Percentiles rank a stretch among this genome's conserved stretches.
phyloP scores from a whole-genome alignment of 176 grass and related monocot species.

The Paspalum vaginatum region DNA sequence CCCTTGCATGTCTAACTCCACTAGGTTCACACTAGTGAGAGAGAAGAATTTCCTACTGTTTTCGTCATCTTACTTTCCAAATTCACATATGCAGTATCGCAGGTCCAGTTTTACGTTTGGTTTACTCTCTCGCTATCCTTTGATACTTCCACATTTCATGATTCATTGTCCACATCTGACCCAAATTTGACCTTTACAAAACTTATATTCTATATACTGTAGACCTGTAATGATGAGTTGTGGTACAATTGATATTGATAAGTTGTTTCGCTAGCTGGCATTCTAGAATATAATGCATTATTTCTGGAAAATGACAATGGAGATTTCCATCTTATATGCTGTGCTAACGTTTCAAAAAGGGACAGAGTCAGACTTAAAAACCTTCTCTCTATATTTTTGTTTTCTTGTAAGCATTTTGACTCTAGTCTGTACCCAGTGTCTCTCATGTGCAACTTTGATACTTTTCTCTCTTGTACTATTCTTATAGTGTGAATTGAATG shows the following conservation, averaged over 20 bases:
- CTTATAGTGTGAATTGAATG: background rate
- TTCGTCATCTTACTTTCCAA: slow-evolving; percentile 5
- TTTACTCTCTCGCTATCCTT: background rate
- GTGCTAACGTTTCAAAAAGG: background rate
- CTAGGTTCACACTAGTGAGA: background rate
- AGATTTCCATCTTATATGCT: slow-evolving; percentile 1
- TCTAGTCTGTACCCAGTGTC: background rate
- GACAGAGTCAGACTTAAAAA: background rate
- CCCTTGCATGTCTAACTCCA: background rate
- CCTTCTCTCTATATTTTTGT: background rate
- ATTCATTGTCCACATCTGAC: background rate
- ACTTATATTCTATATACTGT: slow-evolving; percentile 40
- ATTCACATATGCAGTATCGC: background rate
- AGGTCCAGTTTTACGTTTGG: slow-evolving; percentile 9
- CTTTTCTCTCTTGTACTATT: background rate
- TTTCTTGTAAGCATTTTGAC: slow-evolving; percentile 1
- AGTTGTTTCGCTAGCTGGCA: background rate
- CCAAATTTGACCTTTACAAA: background rate
- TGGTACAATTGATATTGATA: background rate
- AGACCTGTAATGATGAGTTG: background rate
- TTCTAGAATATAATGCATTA: background rate
- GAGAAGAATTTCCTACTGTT: background rate
- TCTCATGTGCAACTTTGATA: slow-evolving; percentile 7
- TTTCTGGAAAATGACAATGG: background rate
- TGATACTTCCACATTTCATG: background rate